Percentiles rank a stretch among this genome's conserved stretches.
Conservation (phyloP, 108 stramenopile genomes). For the Nitzschia sp. region DNA sequence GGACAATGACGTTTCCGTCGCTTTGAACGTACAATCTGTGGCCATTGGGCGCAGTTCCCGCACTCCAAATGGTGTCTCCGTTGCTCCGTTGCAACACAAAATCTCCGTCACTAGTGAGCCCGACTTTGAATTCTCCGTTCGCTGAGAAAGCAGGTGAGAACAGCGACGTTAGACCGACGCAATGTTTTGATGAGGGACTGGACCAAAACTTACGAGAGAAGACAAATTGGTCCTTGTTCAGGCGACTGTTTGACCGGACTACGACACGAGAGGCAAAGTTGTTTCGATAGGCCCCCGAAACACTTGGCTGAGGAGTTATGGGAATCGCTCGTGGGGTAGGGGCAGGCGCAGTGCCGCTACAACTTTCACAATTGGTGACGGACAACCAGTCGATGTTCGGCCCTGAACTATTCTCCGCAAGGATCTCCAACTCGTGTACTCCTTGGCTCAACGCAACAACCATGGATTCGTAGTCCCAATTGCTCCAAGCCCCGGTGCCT, state of each 20-base stretch:
- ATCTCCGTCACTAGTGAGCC: slow-evolving; percentile 10
- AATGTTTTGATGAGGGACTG: not conserved
- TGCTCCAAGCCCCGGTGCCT: slow-evolving; percentile 5
- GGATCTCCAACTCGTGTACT: slow-evolving; percentile 2
- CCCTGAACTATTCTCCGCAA: slow-evolving; percentile 19
- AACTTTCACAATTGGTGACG: not conserved
- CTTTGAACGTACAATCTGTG: slow-evolving; percentile 19
- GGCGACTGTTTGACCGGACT: not conserved
- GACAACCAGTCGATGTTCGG: slow-evolving; percentile 29
- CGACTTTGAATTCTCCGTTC: slow-evolving; percentile 20
- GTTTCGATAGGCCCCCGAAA: not conserved
- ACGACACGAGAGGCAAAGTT: slow-evolving; percentile 7
- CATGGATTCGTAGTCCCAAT: slow-evolving; percentile 2
- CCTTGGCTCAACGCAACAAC: slow-evolving; percentile 12
- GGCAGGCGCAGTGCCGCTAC: slow-evolving; percentile 1
- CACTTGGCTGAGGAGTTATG: not conserved
- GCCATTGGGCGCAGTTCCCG: slow-evolving; percentile 11
- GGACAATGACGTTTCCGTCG: slow-evolving; percentile 39
- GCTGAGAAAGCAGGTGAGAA: slow-evolving; percentile 1
- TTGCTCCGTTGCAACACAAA: slow-evolving; percentile 18
- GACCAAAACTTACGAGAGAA: slow-evolving; percentile 16
- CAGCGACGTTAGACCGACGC: no score
- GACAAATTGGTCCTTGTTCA: slow-evolving; percentile 25
- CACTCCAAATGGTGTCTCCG: slow-evolving; percentile 19
- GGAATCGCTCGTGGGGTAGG: slow-evolving; percentile 1